Evolutionary conservation across 805 yeast species (phyloP), one percentile per base, ranked within the genome.

Genomic region (Kuraishia ogatae): DNA sequence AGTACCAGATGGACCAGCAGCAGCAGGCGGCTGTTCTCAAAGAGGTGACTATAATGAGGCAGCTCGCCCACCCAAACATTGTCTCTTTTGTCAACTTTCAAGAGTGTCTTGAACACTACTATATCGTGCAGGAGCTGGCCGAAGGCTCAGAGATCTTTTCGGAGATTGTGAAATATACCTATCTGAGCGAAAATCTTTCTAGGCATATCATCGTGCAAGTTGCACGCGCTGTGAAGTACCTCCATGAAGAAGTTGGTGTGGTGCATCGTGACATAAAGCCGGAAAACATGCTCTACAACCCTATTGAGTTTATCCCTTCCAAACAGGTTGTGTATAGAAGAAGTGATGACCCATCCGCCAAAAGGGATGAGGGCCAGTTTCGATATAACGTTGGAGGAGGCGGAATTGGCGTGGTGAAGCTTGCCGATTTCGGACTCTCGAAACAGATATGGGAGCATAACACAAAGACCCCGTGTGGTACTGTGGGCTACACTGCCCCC

Each of bases 401-500:
- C 54, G 89, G 92, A 15, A 87, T 94, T 61, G 99, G 98, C 8
- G 63, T 73, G 17, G 91, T 94, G 39, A 93, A 93, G 68, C 74
- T 94, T 53, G 98, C 98, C 1, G 99, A 94, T 70, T 94, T 94
- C 71, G 99, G 99, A 0, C 74, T 94, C 20, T 89, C 97, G 2
- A 94, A 94, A 70, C 89, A 91, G 65, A 83, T 93, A 35, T 87
- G 91, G 84, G 89, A 87, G 64, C 80, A 85, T 52, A 88, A 88
- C 62, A 89, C 97, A 22, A 89, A 90, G 78, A 94, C 99, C 0
- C 99, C 99, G 0, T 94, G 99, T 72, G 99, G 99, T 53, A 94
- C 99, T 0, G 97, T 94, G 19, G 98, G 98, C 2, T 94, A 94
- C 66, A 93, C 98, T 1, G 99, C 99, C 0, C 99, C 99, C 0